Base-by-base conservation (phyloP, 805 yeast genomes). In the Monosporozyma siamensis region DNA sequence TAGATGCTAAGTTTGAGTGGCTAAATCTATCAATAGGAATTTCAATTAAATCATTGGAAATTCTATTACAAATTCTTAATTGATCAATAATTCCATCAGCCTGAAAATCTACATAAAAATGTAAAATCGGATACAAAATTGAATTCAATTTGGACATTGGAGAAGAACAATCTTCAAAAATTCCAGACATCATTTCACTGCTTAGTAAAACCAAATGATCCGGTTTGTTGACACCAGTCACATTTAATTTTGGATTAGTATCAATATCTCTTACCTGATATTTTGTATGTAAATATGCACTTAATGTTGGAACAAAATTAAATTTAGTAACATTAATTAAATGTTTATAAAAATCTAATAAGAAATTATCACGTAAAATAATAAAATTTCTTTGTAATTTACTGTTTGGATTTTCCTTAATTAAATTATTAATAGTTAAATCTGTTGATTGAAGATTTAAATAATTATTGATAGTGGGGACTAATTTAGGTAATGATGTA, bases 321-420 rank as follows among this genome's bases (percentile, higher is more conserved):
- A 34, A 40, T 6, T 40, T 44, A 5, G 48, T 44, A 3, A 54
- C 39, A 10, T 39, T 43, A 38, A 52, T 39, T 9, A 56, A 34
- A 23, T 47, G 41, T 15, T 40, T 42, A 34, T 50, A 52, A 23
- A 55, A 55, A n/a, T 50, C 47, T 7, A 44, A 43, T 22, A 56
- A 44, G 31, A 32, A 53, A 21, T 40, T 46, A 34, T 53, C 58
- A 23, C 54, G 49, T 20, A 44, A 41, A 18, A 47, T 36, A 20
- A 53, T 31, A 17, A 45, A 51, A 30, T 47, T 48, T 25, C 43
- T 35, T 31, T 44, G 46, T 40, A 53, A 53, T 4, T 46, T 43
- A 14, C 47, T 42, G 36, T 50, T 53, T 12, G 52, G 53, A 3
- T 48, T 40, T 22, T 47, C 49, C 41, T 26, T 45, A 42, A 39